Percentiles rank a stretch among this genome's conserved stretches.
phyloP scores from a whole-genome alignment of 1,284 basidiomycete species.

The Cutaneotrichosporon daszewskae region DNA sequence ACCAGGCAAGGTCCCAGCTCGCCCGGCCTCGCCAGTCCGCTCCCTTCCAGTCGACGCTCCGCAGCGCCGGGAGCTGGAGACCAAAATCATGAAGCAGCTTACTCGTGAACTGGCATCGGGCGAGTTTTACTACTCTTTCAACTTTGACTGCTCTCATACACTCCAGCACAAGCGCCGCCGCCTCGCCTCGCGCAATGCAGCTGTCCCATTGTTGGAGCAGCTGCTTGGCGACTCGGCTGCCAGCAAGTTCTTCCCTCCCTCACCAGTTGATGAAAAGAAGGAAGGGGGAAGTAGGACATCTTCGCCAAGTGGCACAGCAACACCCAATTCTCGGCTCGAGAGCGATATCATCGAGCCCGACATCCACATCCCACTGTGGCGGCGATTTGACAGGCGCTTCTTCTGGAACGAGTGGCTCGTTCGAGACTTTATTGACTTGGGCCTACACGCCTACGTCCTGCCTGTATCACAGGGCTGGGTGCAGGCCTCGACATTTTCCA shows the following conservation, averaged over 20 bases:
- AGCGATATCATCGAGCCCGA: constrained; percentile 48
- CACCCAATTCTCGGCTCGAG: no score
- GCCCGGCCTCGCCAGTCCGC: constrained; percentile 1
- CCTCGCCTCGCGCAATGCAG: constrained; percentile 24
- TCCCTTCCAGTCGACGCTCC: constrained; percentile 26
- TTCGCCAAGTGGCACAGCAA: no score
- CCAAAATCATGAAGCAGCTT: constrained; percentile 46
- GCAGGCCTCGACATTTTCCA: constrained; percentile 60
- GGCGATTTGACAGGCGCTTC: constrained; percentile 50
- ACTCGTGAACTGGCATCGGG: constrained; percentile 41
- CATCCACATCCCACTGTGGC: constrained; percentile 50
- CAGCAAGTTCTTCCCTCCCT: no score
- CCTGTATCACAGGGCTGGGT: constrained; percentile 87
- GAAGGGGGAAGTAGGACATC: no score
- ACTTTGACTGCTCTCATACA: constrained; percentile 51
- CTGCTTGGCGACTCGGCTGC: constrained; percentile 23
- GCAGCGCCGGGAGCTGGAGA: constrained; percentile 43
- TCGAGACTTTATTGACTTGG: constrained; percentile 42
- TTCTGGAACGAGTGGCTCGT: constrained; percentile 52
- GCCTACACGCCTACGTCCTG: constrained; percentile 69
- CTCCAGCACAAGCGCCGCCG: constrained; percentile 49
- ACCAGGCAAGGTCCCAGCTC: no score
- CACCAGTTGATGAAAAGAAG: no score
- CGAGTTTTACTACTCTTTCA: constrained; percentile 50
- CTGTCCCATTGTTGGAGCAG: constrained; percentile 21